Conservation (phyloP, 1,139 yeast genomes). For the Scheffersomyces illinoinensis region DNA sequence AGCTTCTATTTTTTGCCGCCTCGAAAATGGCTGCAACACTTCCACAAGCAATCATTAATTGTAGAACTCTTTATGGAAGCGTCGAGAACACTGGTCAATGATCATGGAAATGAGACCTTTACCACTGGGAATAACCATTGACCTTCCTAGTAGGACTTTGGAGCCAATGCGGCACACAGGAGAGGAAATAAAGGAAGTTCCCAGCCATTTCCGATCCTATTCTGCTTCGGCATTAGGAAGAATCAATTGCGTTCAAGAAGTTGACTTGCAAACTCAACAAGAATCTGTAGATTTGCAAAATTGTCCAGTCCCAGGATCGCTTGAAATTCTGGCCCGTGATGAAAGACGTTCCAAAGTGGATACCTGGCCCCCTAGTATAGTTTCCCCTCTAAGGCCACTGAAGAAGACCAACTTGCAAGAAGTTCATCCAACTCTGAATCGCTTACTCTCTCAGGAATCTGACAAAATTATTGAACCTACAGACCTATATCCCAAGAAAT, state of each 20-base stretch:
- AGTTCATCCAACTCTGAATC: not conserved
- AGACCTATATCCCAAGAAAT: not conserved
- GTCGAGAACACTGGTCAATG: not conserved
- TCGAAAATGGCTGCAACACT: slow-evolving; percentile 9
- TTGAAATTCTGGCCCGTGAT: not conserved
- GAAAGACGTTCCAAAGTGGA: not conserved
- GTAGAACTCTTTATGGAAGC: not conserved
- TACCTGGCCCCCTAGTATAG: not conserved
- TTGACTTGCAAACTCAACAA: not conserved
- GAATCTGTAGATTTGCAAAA: not conserved
- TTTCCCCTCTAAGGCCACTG: not conserved
- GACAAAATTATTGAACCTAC: not conserved
- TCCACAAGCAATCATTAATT: not conserved
- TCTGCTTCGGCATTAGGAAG: not conserved
- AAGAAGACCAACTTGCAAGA: not conserved
- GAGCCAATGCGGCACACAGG: not conserved
- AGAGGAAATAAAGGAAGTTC: not conserved
- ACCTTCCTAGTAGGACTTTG: not conserved
- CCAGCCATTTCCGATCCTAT: not conserved
- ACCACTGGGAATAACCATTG: not conserved
- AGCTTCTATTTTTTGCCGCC: not conserved
- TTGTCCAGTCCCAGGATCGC: not conserved
- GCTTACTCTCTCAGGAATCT: not conserved
- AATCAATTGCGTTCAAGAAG: not conserved
- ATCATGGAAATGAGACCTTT: not conserved